Percentiles rank a stretch among this genome's conserved stretches.
Evolutionary conservation across 2,329 filamentous ascomycete species (phyloP).

Genomic region (Didymella keratinophila): DNA sequence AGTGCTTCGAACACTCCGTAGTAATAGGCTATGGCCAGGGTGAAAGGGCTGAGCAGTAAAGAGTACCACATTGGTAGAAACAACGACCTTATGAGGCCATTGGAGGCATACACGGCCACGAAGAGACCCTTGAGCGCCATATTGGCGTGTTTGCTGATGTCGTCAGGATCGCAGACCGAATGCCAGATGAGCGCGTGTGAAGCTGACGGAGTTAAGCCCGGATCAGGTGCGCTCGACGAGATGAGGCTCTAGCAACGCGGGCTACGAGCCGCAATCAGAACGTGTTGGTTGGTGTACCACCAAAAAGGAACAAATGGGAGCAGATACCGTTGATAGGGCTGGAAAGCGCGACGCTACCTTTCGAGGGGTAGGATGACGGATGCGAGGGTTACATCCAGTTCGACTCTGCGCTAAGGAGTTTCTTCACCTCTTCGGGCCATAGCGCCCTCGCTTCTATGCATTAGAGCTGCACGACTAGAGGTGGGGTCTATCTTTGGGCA

Average conservation of each 20-base stretch:
- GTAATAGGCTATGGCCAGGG: constrained; percentile 33
- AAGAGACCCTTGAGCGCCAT: constrained; percentile 48
- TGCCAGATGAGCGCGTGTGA: constrained; percentile 5
- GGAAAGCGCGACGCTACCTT: constrained; percentile 12
- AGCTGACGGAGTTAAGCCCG: constrained; percentile 10
- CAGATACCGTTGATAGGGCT: constrained; percentile 13
- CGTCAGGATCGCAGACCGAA: constrained; percentile 11
- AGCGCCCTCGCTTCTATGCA: constrained; percentile 19
- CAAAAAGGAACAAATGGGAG: constrained; percentile 12
- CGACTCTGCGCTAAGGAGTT: not conserved
- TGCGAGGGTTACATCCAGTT: constrained; percentile 2
- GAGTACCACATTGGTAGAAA: constrained; percentile 48
- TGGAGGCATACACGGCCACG: constrained; percentile 45
- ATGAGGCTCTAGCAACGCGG: constrained; percentile 15
- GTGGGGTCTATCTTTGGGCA: not conserved
- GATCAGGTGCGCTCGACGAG: constrained; percentile 11
- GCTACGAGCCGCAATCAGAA: constrained; percentile 15
- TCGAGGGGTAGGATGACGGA: constrained; percentile 4
- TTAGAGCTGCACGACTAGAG: not conserved
- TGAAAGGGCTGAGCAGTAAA: constrained; percentile 42
- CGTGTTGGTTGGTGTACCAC: constrained; percentile 10
- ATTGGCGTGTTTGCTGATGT: constrained; percentile 17
- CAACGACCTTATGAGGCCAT: constrained; percentile 41
- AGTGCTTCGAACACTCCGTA: constrained; percentile 33
- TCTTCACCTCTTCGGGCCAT: constrained; percentile 13